Percentiles rank a stretch among this genome's conserved stretches.
Conservation (phyloP, 306 rosid species). For the Vigna mungo region DNA sequence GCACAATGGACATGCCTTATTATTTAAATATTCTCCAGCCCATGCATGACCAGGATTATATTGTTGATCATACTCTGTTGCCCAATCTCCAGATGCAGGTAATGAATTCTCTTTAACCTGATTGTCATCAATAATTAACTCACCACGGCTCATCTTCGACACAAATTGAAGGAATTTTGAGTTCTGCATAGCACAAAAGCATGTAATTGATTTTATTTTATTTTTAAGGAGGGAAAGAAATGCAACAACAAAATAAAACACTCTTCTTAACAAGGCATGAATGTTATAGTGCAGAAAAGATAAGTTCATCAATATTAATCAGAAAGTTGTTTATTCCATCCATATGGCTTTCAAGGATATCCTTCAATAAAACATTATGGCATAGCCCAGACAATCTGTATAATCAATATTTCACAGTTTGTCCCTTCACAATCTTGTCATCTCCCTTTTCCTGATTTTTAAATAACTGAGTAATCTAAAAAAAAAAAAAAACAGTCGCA, state of each 20-base stretch:
- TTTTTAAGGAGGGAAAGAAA: constrained; percentile 17
- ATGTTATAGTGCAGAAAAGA: constrained; percentile 24
- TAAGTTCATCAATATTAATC: constrained; percentile 15
- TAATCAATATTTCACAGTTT: constrained; percentile 12
- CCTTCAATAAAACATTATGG: constrained; percentile 15
- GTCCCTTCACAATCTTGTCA: constrained; percentile 4
- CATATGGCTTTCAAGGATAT: neutral
- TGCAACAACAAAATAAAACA: constrained; percentile 25
- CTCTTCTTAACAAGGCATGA: neutral
- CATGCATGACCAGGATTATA: constrained; percentile 66
- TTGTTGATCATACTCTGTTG: constrained; percentile 77
- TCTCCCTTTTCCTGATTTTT: constrained; percentile 17
- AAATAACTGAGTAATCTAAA: neutral
- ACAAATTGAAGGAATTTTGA: constrained; percentile 95
- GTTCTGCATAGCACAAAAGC: constrained; percentile 66
- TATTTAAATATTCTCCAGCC: constrained; percentile 84
- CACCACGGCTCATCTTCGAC: constrained; percentile 99
- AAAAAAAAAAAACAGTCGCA: neutral
- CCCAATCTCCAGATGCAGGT: constrained; percentile 87
- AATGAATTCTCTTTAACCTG: constrained; percentile 77
- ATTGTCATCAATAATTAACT: constrained; percentile 85
- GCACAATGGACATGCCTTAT: constrained; percentile 51
- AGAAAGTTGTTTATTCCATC: constrained; percentile 27
- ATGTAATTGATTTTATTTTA: neutral
- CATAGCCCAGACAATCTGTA: neutral